Conservation (phyloP, 2,329 filamentous ascomycete genomes). For the Epicoccum sorghinum region DNA sequence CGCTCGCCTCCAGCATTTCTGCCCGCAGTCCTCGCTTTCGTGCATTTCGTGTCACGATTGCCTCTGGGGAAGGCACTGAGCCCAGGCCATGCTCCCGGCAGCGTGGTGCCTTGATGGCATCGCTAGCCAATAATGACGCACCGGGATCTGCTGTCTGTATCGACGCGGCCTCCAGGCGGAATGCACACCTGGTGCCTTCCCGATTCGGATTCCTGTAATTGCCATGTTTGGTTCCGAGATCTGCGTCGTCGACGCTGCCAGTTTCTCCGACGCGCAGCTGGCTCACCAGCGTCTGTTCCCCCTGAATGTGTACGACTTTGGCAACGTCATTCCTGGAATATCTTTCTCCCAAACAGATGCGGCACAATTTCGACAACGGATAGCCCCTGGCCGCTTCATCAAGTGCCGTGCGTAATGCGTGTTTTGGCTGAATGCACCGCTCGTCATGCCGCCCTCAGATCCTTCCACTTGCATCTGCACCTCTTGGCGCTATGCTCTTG, state of each 20-base stretch:
- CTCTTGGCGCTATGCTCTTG: conserved; percentile 15
- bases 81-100: conserved; percentile 11
- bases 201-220: conserved; percentile 6
- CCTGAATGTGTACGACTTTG: not conserved
- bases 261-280: conserved; percentile 1
- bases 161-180: not conserved
- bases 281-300: conserved; percentile 1
- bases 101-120: conserved; percentile 11
- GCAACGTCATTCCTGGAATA: conserved; percentile 8
- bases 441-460: conserved; percentile 27
- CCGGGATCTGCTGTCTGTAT: conserved; percentile 1
- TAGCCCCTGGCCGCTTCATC: conserved; percentile 10
- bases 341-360: conserved; percentile 11
- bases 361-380: conserved; percentile 3
- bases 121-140: conserved; percentile 16
- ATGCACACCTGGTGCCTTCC: conserved; percentile 7
- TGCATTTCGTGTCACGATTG: conserved; percentile 7
- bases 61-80: conserved; percentile 9
- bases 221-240: conserved; percentile 10
- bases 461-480: conserved; percentile 24
- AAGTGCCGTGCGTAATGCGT: conserved; percentile 11
- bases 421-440: conserved; percentile 22
- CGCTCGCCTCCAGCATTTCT: conserved; percentile 1
- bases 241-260: conserved; percentile 5
- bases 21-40: not conserved